Conservation (phyloP, 805 yeast species). For the Kuraishia floccosa region DNA sequence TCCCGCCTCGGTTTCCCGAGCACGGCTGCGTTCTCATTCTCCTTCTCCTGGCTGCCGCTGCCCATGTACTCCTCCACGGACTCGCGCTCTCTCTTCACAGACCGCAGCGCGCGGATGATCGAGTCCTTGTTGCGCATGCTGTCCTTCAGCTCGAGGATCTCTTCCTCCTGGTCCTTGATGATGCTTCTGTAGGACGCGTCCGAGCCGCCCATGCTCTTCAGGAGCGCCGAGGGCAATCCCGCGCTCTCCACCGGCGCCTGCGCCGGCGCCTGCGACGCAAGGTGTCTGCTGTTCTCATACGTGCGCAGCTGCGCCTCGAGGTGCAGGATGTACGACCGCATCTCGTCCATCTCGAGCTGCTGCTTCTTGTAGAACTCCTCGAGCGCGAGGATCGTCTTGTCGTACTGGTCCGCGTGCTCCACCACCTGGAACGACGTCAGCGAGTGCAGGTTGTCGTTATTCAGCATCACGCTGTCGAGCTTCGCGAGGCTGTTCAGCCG, state of each 20-base stretch:
- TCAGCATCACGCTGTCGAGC: constrained; percentile 29
- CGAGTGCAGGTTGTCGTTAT: constrained; percentile 49
- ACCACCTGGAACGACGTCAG: constrained; percentile 29
- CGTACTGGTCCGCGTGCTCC: constrained; percentile 11
- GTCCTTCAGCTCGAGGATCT: constrained; percentile 52
- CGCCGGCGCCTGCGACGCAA: not conserved
- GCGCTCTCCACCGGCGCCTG: too few relatives aligned
- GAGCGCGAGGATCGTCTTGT: constrained; percentile 31
- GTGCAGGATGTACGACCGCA: constrained; percentile 46
- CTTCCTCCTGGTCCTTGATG: constrained; percentile 54
- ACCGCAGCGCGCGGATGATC: constrained; percentile 62
- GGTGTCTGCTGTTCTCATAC: constrained; percentile 3
- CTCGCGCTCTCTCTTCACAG: constrained; percentile 45
- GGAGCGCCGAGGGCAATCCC: too few relatives aligned
- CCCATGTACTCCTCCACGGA: too few relatives aligned
- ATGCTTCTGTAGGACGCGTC: constrained; percentile 9
- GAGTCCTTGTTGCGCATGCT: constrained; percentile 63
- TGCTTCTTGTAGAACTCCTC: constrained; percentile 37
- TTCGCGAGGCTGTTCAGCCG: constrained; percentile 40
- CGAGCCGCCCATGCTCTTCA: not conserved
- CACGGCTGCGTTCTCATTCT: too few relatives aligned
- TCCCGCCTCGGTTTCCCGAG: too few relatives aligned
- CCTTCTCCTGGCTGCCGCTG: too few relatives aligned
- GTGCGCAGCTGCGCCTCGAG: constrained; percentile 40
- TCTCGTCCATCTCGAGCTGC: constrained; percentile 43